phyloP scores from a whole-genome alignment of 768 basidiomycete species.

The Asterophora parasitica region DNA sequence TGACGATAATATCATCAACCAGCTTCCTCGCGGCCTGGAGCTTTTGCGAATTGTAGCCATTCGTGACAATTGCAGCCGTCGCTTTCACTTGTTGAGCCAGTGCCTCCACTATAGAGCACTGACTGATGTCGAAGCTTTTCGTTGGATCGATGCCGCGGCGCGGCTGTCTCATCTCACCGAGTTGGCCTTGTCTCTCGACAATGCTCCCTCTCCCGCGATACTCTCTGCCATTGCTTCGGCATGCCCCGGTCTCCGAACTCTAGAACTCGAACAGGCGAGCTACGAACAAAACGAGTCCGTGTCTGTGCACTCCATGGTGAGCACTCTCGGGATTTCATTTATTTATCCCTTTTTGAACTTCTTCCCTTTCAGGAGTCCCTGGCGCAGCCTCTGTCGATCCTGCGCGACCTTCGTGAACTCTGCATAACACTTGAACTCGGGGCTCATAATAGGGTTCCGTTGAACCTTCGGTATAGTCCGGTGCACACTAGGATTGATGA shows the following conservation, averaged over 20 bases:
- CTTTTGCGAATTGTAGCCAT: not conserved
- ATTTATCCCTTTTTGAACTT: no score
- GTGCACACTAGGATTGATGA: no score
- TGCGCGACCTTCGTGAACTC: no score
- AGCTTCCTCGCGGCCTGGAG: not conserved
- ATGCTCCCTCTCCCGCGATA: not conserved
- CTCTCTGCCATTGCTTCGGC: not conserved
- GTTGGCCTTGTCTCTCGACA: not conserved
- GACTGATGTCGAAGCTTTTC: not conserved
- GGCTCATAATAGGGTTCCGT: no score
- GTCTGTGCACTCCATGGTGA: no score
- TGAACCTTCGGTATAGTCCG: no score
- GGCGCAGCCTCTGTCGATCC: no score
- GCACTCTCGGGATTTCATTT: no score
- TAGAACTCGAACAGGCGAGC: slow-evolving; percentile 2
- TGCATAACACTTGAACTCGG: no score
- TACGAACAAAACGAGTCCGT: not conserved
- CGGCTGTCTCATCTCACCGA: not conserved
- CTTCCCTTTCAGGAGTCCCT: no score
- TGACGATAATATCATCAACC: not conserved
- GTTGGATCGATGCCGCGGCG: not conserved
- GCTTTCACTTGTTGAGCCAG: not conserved
- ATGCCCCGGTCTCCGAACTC: not conserved
- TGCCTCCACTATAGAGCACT: not conserved
- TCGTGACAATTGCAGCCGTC: no score